Percentiles rank a stretch among this genome's conserved stretches.
These are phyloP conservation scores for Lentithecium fluviatile DNA, from an alignment of 495 filamentous ascomycete species.

Conservation along the genomic window DNA sequence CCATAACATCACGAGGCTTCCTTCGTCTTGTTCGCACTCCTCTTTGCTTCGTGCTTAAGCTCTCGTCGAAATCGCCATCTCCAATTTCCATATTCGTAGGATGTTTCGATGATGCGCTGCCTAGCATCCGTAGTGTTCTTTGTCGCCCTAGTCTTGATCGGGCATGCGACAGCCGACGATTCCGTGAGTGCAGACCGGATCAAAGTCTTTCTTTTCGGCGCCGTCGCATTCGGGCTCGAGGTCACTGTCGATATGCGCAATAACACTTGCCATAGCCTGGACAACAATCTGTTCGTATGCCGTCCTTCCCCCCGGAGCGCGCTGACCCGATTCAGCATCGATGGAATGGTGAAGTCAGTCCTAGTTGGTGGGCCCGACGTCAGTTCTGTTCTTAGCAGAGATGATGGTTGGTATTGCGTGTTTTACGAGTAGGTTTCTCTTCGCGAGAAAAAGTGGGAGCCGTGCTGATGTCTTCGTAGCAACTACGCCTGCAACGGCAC, in stretches of 20 bases:
- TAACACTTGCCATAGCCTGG: slow-evolving; percentile 8
- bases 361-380: slow-evolving; percentile 20
- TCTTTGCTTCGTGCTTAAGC: not conserved
- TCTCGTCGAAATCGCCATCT: not conserved
- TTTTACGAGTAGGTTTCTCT: slow-evolving; percentile 23
- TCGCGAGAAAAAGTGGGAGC: not conserved
- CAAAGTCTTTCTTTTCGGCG: slow-evolving; percentile 23
- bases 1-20: not conserved
- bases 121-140: not conserved
- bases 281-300: slow-evolving; percentile 20
- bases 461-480: slow-evolving; percentile 1
- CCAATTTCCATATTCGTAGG: not conserved
- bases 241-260: slow-evolving; percentile 17
- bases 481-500: slow-evolving; percentile 12
- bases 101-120: not conserved
- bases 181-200: slow-evolving; percentile 7
- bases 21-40: not conserved
- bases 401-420: slow-evolving; percentile 18
- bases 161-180: not conserved
- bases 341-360: slow-evolving; percentile 12
- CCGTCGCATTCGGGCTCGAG: slow-evolving; percentile 12
- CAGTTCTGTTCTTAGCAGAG: not conserved
- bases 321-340: slow-evolving; percentile 10
- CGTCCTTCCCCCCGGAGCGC: not conserved
- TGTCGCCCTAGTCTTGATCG: not conserved